Evolutionary conservation across 495 filamentous ascomycete species (phyloP), one percentile per base, ranked within the genome.

Genomic region (Podospora fimiseda): DNA sequence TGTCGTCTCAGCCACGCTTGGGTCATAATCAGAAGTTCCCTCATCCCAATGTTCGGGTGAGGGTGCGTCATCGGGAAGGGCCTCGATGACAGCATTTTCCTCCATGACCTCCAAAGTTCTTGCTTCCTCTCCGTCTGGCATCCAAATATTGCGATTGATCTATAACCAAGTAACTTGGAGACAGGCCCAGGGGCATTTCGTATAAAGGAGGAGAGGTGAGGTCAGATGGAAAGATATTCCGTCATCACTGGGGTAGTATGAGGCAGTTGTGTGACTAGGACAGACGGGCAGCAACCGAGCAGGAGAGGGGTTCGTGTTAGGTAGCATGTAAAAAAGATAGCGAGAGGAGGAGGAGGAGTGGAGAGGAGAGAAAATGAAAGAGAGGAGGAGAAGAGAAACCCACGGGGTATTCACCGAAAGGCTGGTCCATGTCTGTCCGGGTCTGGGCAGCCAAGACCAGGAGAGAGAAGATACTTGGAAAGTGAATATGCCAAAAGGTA

Each of bases 21-120:
- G 54, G 14, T 61, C 65, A 33, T 68, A 70, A 44, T 70, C 67
- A 8, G 67, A 70, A 9, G 61, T 66, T 11, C 53, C 60, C 24
- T 62, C 59, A n/a, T 50, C 45, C 18, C 30, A 30, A 7, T 2
- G 38, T 24, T 59, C 53, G 16, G 55, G 24, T 9, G 48, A 51
- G 16, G 55, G 24, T 9, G 48, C 51, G 14, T 50, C 53, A 21
- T 64, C 59, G 6, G 41, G 21, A 19, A 59, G 44, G 0, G 63
- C 50, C 50, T 59, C 60, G 48, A 60, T 61, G 43, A 57, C 20
- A 19, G 50, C 52, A 20, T 57, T 30, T 43, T 64, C 57, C 11
- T 64, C 65, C 65, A 69, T 67, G 15, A 22, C 24, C 54, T 39
- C 24, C 13, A 23, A 43, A 7, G 39, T n/a, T n/a, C 30, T 21